Percentiles rank a stretch among this genome's conserved stretches.
Conservation (phyloP, 805 yeast genomes). For the Myxozyma monticola region DNA sequence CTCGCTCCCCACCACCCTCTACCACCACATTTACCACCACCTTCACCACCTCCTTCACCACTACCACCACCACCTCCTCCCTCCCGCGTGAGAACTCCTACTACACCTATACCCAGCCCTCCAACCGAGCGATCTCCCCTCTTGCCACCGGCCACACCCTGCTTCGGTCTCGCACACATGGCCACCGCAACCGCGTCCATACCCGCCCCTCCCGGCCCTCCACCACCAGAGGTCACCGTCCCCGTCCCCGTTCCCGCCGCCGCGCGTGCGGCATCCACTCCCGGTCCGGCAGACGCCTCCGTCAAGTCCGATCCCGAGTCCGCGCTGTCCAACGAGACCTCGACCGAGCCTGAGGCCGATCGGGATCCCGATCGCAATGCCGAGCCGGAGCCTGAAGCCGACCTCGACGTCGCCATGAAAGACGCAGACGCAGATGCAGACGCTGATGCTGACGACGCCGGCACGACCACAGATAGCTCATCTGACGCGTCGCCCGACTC, state of each 20-base stretch:
- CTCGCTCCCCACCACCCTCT: too few relatives aligned
- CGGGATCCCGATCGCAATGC: not conserved
- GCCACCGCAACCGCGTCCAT: not conserved
- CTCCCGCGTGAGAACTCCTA: too few relatives aligned
- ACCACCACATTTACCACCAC: too few relatives aligned
- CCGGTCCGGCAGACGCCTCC: too few relatives aligned
- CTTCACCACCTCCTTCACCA: not conserved
- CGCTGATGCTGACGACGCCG: conserved; percentile 6
- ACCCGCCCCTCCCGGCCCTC: too few relatives aligned
- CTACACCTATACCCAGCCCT: too few relatives aligned
- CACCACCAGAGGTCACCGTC: too few relatives aligned
- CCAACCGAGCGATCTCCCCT: too few relatives aligned
- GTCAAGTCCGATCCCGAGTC: too few relatives aligned
- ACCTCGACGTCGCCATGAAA: conserved; percentile 1
- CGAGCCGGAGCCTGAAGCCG: not conserved
- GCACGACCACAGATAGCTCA: not conserved
- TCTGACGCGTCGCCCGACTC: not conserved
- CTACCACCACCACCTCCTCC: not conserved
- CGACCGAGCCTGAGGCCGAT: not conserved
- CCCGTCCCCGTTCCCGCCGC: not conserved
- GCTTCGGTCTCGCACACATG: too few relatives aligned
- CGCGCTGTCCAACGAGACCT: not conserved
- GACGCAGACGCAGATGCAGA: not conserved
- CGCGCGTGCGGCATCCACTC: too few relatives aligned
- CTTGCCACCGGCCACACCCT: too few relatives aligned